A percentile compares a stretch with the other conserved stretches of the same genome.
These are phyloP conservation scores for Kurtzmaniella cleridarum DNA, from an alignment of 805 yeast genomes.

Conservation along the genomic window DNA sequence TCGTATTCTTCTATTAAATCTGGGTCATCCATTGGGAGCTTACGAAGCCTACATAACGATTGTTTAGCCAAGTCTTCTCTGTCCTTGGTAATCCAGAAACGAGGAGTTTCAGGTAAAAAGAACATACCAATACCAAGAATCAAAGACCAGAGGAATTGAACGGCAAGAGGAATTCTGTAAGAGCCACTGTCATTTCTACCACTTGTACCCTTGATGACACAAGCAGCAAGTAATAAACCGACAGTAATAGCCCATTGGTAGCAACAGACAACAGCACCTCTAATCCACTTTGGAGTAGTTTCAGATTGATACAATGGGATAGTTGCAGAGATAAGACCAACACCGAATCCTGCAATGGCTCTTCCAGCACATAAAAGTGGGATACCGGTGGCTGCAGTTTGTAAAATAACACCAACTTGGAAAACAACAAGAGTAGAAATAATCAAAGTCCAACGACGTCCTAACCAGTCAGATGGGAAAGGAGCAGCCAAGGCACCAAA, in stretches of 20 bases:
- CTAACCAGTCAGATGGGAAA: slow-evolving; percentile 29
- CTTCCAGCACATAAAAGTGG: slow-evolving; percentile 35
- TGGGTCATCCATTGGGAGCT: slow-evolving; percentile 59
- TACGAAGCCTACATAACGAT: slow-evolving; percentile 28
- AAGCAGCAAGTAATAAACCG: slow-evolving; percentile 33
- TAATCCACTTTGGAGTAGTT: slow-evolving; percentile 36
- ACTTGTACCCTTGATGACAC: slow-evolving; percentile 32
- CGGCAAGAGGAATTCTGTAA: slow-evolving; percentile 38
- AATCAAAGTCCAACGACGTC: slow-evolving; percentile 35
- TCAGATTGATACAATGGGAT: slow-evolving; percentile 38
- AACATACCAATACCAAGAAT: slow-evolving; percentile 28
- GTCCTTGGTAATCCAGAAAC: slow-evolving; percentile 28
- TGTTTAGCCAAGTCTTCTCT: slow-evolving; percentile 22
- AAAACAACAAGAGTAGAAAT: slow-evolving; percentile 27
- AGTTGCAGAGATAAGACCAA: slow-evolving; percentile 36
- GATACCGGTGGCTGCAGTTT: slow-evolving; percentile 29
- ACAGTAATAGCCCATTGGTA: slow-evolving; percentile 38
- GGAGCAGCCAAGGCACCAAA: slow-evolving; percentile 37
- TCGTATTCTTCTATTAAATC: slow-evolving; percentile 64
- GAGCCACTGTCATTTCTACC: slow-evolving; percentile 29
- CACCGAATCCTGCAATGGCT: slow-evolving; percentile 37
- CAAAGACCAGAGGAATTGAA: slow-evolving; percentile 34
- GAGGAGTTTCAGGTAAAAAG: slow-evolving; percentile 34
- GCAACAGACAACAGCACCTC: slow-evolving; percentile 39
- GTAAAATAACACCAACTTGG: slow-evolving; percentile 34